Base-by-base conservation (phyloP, 495 filamentous ascomycete genomes). In the Aspergillus nanangensis region DNA sequence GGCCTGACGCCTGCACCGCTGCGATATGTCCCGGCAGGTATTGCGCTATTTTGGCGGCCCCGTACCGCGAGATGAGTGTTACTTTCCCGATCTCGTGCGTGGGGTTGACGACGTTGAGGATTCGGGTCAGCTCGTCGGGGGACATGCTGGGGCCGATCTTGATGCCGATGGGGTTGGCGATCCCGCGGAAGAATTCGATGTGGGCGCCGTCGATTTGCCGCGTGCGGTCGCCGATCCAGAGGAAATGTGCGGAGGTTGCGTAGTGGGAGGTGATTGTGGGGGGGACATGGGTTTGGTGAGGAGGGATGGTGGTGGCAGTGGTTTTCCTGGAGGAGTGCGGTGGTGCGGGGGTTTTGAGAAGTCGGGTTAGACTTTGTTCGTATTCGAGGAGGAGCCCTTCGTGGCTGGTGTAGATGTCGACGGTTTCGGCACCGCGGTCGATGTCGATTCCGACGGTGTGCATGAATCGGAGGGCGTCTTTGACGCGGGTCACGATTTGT, bases 221-320 rank as follows among this genome's bases (percentile, higher is more conserved):
- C 1, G 93, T 98, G 44, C 93, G 86, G 65, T 98, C 93, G 21
- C 93, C 93, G 58, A 98, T 92, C 93, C 93, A 98, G 56, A 98
- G 75, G 71, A 98, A 96, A 65, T 97, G 94, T 0, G 88, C 86
- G n/a, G 87, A 93, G 1, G 93, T 97, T 61, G 93, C 80, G 67
- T 86, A 95, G 72, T 81, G 90, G 46, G n/a, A n/a, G 74, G 71
- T 56, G 52, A 48, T 5, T 24, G 47, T 1, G 52, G 20, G 43
- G 36, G 22, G 47, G 47, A 14, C 17, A 55, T 55, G 29, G 41
- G 36, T 33, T 4, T 3, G 41, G 9, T 38, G 37, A 19, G 36
- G 25, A 9, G 41, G n/a, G 14, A 19, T 29, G 44, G n/a, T 23
- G 38, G 37, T 39, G 5, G 37, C 7, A 5, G 1, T 24, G 37